Base-by-base conservation (phyloP, 192 early-diverging fungal genomes). In the Coemansia sp. region DNA sequence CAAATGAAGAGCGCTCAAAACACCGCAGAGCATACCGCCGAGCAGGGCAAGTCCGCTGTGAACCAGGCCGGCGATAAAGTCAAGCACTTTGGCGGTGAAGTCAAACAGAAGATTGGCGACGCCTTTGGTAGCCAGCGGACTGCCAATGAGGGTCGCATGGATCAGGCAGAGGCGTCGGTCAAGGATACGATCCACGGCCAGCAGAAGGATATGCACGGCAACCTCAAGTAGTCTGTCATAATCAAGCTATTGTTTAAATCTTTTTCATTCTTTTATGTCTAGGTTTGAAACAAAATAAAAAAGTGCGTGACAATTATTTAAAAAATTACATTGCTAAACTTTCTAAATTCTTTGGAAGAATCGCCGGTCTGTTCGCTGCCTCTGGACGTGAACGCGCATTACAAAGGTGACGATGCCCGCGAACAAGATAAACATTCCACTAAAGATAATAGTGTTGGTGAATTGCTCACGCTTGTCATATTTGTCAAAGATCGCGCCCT, bases 381-480 rank as follows among this genome's bases (percentile, higher is more conserved):
- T 53, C 22, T 78, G 58, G 18, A 72, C 58, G 7, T 82, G 62
- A 15, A 43, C 18, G 9, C 80, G 72, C 69, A 82, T 39, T 2
- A 16, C 44, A 13, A 78, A 33, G 6, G 65, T 27, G 9, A 66
- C 50, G 12, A 82, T 41, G 1, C 62, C 80, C 13, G 75, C 71
- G 44, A 83, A 72, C 41, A 83, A 52, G 3, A 83, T 72, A 40
- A 83, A 78, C 80, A 78, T 75, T 13, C 39, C 74, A 11, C 74
- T 76, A 33, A 84, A 84, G 2, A 84, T 66, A 39, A 76, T 79
- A 0, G 78, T 80, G 65, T 84, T 84, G 15, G 74, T 79, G 22
- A 80, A 80, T 38, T 71, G 50, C 24, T 66, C 65, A 34, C 71
- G 70, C n/a, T 65, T 65, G 49, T 83, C 81, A 46, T 79, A 79